Evolutionary conservation across 257 asterid genomes (phyloP), one percentile per base, ranked within the genome.

Genomic region (Verbena officinalis): DNA sequence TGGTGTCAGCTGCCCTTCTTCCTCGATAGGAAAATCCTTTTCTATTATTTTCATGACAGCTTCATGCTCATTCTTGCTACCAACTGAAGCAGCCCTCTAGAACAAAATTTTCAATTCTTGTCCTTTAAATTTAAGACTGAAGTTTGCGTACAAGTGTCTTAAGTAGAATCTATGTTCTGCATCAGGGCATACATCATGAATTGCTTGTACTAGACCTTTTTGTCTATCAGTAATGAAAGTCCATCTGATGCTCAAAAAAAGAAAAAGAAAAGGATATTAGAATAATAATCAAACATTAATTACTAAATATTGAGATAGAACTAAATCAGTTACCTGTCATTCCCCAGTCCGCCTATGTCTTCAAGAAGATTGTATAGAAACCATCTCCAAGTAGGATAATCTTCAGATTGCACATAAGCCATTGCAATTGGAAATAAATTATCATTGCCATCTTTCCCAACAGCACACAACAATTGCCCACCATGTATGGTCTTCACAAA

Each of bases 151-250:
- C 22, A 45, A 3, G 9, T 45, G 52, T 45, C 52, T 45, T 10
- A 45, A 7, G 16, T 10, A 45, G 1, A 4, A 45, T 17, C 21
- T 14, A 1, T 50, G 56, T 8, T 15, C 56, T 7, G n/a, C 19
- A 21, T 33, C 10, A 22, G 56, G 56, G 9, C 31, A 14, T 17
- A 2, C 31, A 4, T 50, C 56, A 2, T 50, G 19, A 9, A 50
- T 9, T 50, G 56, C 20, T 21, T 50, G 31, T 6, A 50, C 7
- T 7, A 50, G 31, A 3, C 33, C 33, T 19, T 17, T 50, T 9
- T 50, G 56, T 4, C 56, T 50, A 22, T 50, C 33, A 6, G 56
- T 19, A 50, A 50, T 50, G 13, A 50, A 50, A 8, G 56, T 20
- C 56, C 56, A 50, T 10, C n/a, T n/a, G n/a, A n/a, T n/a, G n/a